phyloP scores from a whole-genome alignment of 768 basidiomycete genomes.

The Termitomyces sp. region DNA sequence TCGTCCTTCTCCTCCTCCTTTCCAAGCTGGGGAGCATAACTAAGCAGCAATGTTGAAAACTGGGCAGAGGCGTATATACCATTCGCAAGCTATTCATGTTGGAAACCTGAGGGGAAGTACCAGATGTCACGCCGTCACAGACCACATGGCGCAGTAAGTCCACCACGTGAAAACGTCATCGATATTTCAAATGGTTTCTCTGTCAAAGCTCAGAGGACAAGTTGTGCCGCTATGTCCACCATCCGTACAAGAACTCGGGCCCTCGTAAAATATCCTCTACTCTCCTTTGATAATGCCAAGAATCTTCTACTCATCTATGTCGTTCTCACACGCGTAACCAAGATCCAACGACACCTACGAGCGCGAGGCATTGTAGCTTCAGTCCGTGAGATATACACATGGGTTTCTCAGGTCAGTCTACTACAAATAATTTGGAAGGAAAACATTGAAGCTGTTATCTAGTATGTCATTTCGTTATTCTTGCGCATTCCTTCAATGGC shows the following conservation, averaged over 20 bases:
- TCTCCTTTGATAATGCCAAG: slow-evolving; percentile 46
- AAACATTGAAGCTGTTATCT: neutral
- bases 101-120: neutral
- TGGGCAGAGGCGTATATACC: slow-evolving; percentile 32
- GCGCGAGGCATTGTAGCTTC: slow-evolving; percentile 56
- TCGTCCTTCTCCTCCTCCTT: slow-evolving; percentile 77
- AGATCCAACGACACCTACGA: slow-evolving; percentile 56
- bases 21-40: slow-evolving; percentile 45
- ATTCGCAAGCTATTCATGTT: slow-evolving; percentile 50
- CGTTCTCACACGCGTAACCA: slow-evolving; percentile 45
- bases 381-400: slow-evolving; percentile 47
- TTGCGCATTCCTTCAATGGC: slow-evolving; percentile 60
- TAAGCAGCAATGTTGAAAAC: neutral
- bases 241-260: slow-evolving; percentile 11
- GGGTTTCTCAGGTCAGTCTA: slow-evolving; percentile 46
- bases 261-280: slow-evolving; percentile 10
- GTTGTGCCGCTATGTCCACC: slow-evolving; percentile 9
- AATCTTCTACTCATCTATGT: slow-evolving; percentile 58
- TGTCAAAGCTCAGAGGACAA: neutral
- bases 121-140: slow-evolving; percentile 3
- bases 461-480: slow-evolving; percentile 55
- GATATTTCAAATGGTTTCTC: neutral
- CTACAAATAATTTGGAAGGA: neutral
- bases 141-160: neutral
- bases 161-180: slow-evolving; percentile 13